Conservation (phyloP, 2,329 filamentous ascomycete species). For the Pyricularia sp. region DNA sequence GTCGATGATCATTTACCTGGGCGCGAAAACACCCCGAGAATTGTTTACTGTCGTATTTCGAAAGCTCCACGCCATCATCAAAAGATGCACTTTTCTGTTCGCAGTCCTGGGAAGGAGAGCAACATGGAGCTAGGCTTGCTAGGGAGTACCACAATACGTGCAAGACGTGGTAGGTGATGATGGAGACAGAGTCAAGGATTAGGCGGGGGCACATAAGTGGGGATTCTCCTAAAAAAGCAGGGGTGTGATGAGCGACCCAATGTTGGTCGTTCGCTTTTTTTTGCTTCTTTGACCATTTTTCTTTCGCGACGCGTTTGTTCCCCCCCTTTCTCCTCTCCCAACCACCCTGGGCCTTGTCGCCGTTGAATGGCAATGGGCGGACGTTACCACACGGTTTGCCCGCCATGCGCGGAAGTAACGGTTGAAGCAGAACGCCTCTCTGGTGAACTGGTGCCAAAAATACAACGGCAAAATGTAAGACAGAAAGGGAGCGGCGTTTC, state of each 20-base stretch:
- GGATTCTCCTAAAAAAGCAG: neutral
- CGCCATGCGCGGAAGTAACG: neutral
- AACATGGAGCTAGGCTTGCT: no score
- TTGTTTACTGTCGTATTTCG: neutral
- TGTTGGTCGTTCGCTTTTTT: neutral
- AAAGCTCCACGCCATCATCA: neutral
- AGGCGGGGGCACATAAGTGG: neutral
- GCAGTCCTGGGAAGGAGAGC: neutral
- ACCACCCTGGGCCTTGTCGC: neutral
- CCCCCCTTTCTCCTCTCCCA: neutral
- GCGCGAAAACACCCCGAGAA: neutral
- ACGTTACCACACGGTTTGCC: neutral
- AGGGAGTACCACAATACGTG: no score
- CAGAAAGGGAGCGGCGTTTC: neutral
- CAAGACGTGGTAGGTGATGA: neutral
- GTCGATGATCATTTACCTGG: neutral
- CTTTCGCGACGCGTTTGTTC: neutral
- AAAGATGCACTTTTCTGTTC: neutral
- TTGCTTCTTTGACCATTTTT: neutral
- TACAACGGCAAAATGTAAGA: neutral
- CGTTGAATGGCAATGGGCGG: neutral
- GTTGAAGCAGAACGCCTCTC: neutral
- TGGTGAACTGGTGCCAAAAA: neutral
- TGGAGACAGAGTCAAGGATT: neutral
- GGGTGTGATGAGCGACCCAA: neutral